Percentiles rank a stretch among this genome's conserved stretches.
Evolutionary conservation across 768 basidiomycete species (phyloP).

Genomic region (Kwoniella dendrophila): DNA sequence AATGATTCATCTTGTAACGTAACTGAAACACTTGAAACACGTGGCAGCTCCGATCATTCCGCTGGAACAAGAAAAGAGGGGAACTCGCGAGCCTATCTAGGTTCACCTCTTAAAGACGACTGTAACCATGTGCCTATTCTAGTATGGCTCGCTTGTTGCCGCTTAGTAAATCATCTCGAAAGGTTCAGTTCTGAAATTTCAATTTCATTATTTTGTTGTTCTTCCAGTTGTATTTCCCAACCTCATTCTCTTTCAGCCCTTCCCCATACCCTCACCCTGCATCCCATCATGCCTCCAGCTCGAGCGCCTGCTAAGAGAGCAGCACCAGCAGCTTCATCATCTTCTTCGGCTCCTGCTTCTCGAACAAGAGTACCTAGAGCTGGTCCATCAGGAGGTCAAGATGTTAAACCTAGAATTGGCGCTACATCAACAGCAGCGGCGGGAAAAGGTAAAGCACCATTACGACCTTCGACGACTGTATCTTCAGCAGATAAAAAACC

Average conservation of each 20-base stretch:
- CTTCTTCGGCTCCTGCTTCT: constrained; percentile 11
- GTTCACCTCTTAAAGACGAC: not conserved
- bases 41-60: not conserved
- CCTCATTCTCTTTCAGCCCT: not conserved
- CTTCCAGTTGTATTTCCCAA: too few relatives aligned
- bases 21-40: constrained; percentile 6
- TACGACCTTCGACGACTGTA: constrained; percentile 14
- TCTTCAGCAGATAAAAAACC: constrained; percentile 29
- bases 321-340: constrained; percentile 11
- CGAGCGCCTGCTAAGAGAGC: constrained; percentile 19
- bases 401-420: constrained; percentile 18
- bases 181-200: constrained; percentile 5
- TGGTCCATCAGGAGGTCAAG: constrained; percentile 14
- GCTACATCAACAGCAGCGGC: not conserved
- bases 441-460: constrained; percentile 26
- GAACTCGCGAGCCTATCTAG: not conserved
- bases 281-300: constrained; percentile 18
- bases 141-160: constrained; percentile 1
- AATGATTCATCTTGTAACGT: not conserved
- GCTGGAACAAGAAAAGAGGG: not conserved
- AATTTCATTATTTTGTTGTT: too few relatives aligned
- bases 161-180: constrained; percentile 3
- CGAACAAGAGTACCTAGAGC: constrained; percentile 14
- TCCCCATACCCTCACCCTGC: not conserved
- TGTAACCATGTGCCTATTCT: not conserved